These are phyloP conservation scores for Aspergillus proliferans DNA, from an alignment of 2,329 filamentous ascomycete genomes.

Conservation along the genomic window DNA sequence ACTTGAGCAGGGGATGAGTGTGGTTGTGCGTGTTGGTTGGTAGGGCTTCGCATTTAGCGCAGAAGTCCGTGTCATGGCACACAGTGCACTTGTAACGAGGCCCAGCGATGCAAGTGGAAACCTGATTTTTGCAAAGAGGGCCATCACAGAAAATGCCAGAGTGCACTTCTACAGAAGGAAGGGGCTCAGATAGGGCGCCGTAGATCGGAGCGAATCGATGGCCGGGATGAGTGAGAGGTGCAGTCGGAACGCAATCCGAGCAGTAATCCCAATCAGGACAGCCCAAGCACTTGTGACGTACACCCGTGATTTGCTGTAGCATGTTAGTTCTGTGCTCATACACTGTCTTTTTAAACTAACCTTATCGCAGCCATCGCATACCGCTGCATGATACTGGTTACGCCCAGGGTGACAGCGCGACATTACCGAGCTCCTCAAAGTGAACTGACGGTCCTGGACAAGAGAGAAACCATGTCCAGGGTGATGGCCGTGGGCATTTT, in stretches of 20 bases:
- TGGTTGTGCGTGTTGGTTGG: conserved; percentile 82
- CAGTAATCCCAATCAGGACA: conserved; percentile 99
- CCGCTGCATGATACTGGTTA: conserved; percentile 73
- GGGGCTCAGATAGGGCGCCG: conserved; percentile 53
- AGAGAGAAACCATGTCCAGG: conserved; percentile 75
- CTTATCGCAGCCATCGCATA: conserved; percentile 90
- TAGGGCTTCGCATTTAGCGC: conserved; percentile 83
- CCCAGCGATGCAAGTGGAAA: conserved; percentile 61
- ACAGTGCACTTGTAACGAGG: conserved; percentile 95
- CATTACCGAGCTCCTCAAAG: conserved; percentile 56
- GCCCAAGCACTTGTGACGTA: conserved; percentile 92
- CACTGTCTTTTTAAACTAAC: conserved; percentile 27
- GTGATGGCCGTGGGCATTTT: conserved; percentile 79
- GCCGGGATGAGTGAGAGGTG: conserved; percentile 63
- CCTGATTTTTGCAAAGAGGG: conserved; percentile 65
- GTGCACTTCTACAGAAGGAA: conserved; percentile 54
- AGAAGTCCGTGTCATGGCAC: conserved; percentile 92
- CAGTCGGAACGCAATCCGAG: conserved; percentile 63
- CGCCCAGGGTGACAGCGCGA: conserved; percentile 72
- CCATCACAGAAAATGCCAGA: conserved; percentile 91
- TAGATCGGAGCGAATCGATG: conserved; percentile 90
- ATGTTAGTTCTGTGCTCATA: conserved; percentile 13
- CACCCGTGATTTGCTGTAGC: conserved; percentile 66
- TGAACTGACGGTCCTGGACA: conserved; percentile 44
- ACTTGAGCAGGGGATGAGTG: conserved; percentile 95